A percentile compares a stretch with the other conserved stretches of the same genome.
Conservation (phyloP, 2,329 filamentous ascomycete species). For the Aureobasidium lini region DNA sequence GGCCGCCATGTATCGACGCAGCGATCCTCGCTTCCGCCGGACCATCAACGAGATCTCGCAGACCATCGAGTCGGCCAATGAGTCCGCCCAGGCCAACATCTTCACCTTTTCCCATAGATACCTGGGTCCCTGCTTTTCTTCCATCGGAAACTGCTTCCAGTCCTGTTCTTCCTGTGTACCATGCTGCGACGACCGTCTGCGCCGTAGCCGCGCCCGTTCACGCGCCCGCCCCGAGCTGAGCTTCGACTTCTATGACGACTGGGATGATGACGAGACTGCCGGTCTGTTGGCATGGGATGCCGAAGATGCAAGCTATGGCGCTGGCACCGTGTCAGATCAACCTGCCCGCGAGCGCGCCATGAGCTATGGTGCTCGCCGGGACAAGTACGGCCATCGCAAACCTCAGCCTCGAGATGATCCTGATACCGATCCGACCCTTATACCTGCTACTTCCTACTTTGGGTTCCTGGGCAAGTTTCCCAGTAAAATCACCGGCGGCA, state of each 20-base stretch:
- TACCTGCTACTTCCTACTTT: slow-evolving; percentile 76
- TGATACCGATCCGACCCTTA: slow-evolving; percentile 71
- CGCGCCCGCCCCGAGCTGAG: slow-evolving; percentile 66
- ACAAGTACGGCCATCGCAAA: slow-evolving; percentile 43
- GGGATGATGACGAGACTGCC: slow-evolving; percentile 63
- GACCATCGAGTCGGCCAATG: slow-evolving; percentile 83
- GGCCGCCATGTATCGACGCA: slow-evolving; percentile 49
- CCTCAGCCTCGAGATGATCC: slow-evolving; percentile 46
- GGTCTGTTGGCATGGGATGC: slow-evolving; percentile 68
- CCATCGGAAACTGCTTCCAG: slow-evolving; percentile 58
- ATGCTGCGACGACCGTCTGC: slow-evolving; percentile 64
- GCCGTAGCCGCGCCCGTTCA: slow-evolving; percentile 57
- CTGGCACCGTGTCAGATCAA: slow-evolving; percentile 37
- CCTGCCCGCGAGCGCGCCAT: slow-evolving; percentile 70
- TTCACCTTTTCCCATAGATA: slow-evolving; percentile 85
- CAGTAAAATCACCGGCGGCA: slow-evolving; percentile 67
- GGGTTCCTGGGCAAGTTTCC: slow-evolving; percentile 79
- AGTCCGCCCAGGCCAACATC: slow-evolving; percentile 82
- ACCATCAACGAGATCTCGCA: slow-evolving; percentile 89
- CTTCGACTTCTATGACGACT: slow-evolving; percentile 98
- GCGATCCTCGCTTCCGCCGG: slow-evolving; percentile 82
- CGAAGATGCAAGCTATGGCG: slow-evolving; percentile 50
- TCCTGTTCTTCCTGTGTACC: slow-evolving; percentile 67
- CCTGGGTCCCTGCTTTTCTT: slow-evolving; percentile 68
- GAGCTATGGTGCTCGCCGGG: slow-evolving; percentile 73